A percentile compares a stretch with the other conserved stretches of the same genome.
These are phyloP conservation scores for Botrytis sinoallii DNA, from an alignment of 2,329 filamentous ascomycete species.

Conservation along the genomic window DNA sequence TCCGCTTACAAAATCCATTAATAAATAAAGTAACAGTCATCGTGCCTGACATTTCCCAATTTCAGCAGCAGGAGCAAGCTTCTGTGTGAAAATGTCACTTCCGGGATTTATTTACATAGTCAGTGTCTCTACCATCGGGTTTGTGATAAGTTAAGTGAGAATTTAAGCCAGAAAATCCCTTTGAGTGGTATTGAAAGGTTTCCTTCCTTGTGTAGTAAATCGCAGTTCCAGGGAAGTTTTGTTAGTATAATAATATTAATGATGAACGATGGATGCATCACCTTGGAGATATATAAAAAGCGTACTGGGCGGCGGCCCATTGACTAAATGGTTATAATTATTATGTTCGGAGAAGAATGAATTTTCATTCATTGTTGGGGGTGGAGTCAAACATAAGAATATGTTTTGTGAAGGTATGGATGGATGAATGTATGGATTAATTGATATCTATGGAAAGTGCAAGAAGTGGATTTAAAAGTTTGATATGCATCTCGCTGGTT, in stretches of 20 bases:
- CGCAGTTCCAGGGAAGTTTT: rapidly evolving
- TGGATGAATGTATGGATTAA: too few species aligned
- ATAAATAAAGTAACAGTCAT: not conserved
- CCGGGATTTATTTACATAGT: too few species aligned
- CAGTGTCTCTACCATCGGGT: rapidly evolving
- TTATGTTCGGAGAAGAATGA: not conserved
- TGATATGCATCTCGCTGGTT: too few species aligned
- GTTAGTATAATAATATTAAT: not conserved
- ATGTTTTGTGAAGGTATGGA: too few species aligned
- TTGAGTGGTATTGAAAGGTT: not conserved
- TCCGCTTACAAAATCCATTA: not conserved
- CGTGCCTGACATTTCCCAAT: not conserved
- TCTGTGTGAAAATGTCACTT: not conserved
- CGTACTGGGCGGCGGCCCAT: too few species aligned
- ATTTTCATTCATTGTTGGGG: not conserved
- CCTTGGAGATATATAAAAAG: too few species aligned
- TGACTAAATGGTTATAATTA: not conserved
- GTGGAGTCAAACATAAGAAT: not conserved
- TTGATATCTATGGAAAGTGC: not conserved
- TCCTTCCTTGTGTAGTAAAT: not conserved
- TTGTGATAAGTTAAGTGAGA: not conserved
- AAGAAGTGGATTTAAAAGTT: not conserved
- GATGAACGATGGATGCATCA: not conserved
- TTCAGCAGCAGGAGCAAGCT: not conserved
- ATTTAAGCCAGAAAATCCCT: not conserved